phyloP scores from a whole-genome alignment of 352 stramenopile species.

The Globisporangium nodosum region DNA sequence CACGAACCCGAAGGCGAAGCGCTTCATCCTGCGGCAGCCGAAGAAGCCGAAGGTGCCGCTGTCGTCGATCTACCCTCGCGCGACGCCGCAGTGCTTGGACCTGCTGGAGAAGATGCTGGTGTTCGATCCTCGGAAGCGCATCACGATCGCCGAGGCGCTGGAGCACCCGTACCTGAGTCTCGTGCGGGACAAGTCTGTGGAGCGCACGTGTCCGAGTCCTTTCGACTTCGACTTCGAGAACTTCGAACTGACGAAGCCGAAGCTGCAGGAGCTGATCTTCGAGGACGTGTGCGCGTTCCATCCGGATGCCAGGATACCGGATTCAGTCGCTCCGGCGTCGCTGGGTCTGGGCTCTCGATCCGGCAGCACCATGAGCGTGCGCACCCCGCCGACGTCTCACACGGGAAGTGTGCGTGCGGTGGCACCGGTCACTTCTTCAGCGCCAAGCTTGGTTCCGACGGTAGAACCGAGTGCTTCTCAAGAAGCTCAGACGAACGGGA shows the following conservation, averaged over 20 bases:
- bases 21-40: constrained; percentile 82
- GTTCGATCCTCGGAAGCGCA: constrained; percentile 88
- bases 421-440: neutral
- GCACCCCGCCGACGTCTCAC: constrained; percentile 13
- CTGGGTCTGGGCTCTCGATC: constrained; percentile 9
- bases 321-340: constrained; percentile 15
- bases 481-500: constrained; percentile 10
- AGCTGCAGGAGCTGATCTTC: constrained; percentile 90
- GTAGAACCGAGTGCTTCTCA: constrained; percentile 9
- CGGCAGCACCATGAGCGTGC: constrained; percentile 9
- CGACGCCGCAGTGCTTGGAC: constrained; percentile 79
- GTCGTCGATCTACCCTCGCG: constrained; percentile 81
- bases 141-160: constrained; percentile 74
- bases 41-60: constrained; percentile 84
- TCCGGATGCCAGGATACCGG: constrained; percentile 60
- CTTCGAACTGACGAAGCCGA: constrained; percentile 85
- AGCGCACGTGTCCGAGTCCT: constrained; percentile 70
- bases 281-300: constrained; percentile 89
- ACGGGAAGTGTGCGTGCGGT: neutral
- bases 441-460: constrained; percentile 11
- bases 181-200: constrained; percentile 65
- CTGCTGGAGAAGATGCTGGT: constrained; percentile 91
- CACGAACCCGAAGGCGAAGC: constrained; percentile 86
- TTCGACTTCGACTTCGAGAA: constrained; percentile 89
- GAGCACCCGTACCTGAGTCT: constrained; percentile 75